Evolutionary conservation across 345 rosid genomes (phyloP), one percentile per base, ranked within the genome.

Genomic region (Moricandia arvensis): DNA sequence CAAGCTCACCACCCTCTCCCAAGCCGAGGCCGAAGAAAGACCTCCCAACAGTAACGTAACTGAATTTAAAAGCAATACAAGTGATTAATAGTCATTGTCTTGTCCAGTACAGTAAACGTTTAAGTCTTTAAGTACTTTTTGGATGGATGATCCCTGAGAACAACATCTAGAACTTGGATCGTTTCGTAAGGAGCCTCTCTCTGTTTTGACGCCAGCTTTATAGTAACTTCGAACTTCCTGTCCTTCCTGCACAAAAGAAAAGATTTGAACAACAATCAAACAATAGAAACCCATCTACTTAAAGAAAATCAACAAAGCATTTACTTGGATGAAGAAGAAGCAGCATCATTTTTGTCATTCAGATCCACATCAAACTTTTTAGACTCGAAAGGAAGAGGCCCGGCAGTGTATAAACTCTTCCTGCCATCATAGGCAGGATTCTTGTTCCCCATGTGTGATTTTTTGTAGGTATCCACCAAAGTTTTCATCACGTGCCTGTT

Each of bases 91-190:
- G 34, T 29, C 49, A n/a, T 16, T 10, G 5, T 35, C 1, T 13
- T 13, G 8, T 4, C 72, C 27, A 67, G 58, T 6, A 59, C 51
- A 45, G 16, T 12, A 1, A 47, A 45, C 2, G 27, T 24, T 51
- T 15, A 45, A 16, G 29, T 26, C 21, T 17, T 10, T 4, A 65
- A 11, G 2, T 79, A 87, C 96, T 16, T 18, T n/a, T 57, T 8
- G 0, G 90, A 87, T 0, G 91, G 90, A 1, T 24, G 1, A 0
- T 81, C 80, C 55, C 96, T 57, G 0, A 89, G 87, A 60, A 84
- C 96, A 54, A 87, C 76, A 67, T 91, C 98, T 0, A 91, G 85
- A n/a, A 21, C 90, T 71, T 93, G 97, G 1, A 93, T 68, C 0
- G 78, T 66, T 9, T 93, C 93, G 4, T 87, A 82, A 0, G 97